phyloP scores from a whole-genome alignment of 176 grass and related monocot genomes.

The Secale cereale region DNA sequence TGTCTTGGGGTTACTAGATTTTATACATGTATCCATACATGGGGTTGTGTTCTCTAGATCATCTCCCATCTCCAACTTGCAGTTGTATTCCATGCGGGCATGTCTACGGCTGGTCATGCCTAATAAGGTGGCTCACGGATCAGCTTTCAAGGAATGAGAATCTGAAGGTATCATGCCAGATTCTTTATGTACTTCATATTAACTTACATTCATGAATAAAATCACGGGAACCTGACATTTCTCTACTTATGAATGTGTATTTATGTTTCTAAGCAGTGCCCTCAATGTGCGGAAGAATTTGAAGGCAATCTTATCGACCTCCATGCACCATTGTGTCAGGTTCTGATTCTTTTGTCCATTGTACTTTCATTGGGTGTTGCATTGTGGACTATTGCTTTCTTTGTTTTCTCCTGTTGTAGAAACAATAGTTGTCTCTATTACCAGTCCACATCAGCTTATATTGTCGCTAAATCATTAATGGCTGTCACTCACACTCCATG shows the following conservation, averaged over 20 bases:
- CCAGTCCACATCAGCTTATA: neutral
- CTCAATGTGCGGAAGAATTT: constrained; percentile 49
- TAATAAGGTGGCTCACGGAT: neutral
- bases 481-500: no score
- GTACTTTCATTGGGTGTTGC: neutral
- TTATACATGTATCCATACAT: no score
- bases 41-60: no score
- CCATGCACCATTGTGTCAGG: constrained; percentile 31
- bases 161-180: neutral
- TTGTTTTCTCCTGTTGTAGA: neutral
- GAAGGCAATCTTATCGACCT: constrained; percentile 47
- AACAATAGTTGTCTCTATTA: neutral
- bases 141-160: neutral
- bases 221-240: no score
- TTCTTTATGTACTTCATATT: neutral
- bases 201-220: neutral
- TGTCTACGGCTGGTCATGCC: neutral
- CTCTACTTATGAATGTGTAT: neutral
- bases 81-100: neutral
- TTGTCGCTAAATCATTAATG: no score
- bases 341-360: neutral
- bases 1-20: no score
- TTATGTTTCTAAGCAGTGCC: constrained; percentile 36
- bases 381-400: neutral
- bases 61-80: neutral